Evolutionary conservation across 805 yeast genomes (phyloP).

Genomic region (Sugiyamaella boreocaroliniensis): DNA sequence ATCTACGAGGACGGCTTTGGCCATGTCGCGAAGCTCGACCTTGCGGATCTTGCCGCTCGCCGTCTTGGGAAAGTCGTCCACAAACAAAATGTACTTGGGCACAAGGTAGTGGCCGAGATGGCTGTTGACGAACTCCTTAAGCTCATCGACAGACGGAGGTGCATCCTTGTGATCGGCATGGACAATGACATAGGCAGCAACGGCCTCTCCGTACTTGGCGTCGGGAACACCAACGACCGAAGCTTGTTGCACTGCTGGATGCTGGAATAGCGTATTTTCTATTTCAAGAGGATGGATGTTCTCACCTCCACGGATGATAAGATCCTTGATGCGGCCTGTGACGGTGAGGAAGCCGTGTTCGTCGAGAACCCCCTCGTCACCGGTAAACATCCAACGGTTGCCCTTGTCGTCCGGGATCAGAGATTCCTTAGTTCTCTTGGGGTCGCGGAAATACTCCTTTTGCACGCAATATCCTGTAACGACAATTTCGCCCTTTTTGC

Average conservation of each 20-base stretch:
- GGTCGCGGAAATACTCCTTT: slow-evolving; percentile 22
- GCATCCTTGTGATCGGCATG: slow-evolving; percentile 10
- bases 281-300: slow-evolving; percentile 29
- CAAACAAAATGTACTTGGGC: slow-evolving; percentile 24
- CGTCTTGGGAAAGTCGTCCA: slow-evolving; percentile 28
- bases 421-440: slow-evolving; percentile 22
- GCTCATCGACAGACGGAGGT: slow-evolving; percentile 14
- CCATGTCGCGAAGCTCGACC: slow-evolving; percentile 24
- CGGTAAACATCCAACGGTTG: slow-evolving; percentile 27
- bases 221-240: slow-evolving; percentile 29
- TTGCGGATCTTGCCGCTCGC: slow-evolving; percentile 29
- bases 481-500: slow-evolving; percentile 25
- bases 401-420: slow-evolving; percentile 23
- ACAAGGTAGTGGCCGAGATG: slow-evolving; percentile 27
- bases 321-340: slow-evolving; percentile 30
- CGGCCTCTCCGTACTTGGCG: slow-evolving; percentile 26
- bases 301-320: slow-evolving; percentile 30
- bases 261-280: slow-evolving; percentile 25
- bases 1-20: background rate
- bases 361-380: slow-evolving; percentile 28
- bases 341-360: slow-evolving; percentile 24
- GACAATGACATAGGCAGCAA: slow-evolving; percentile 24
- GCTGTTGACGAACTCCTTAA: slow-evolving; percentile 19
- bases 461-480: slow-evolving; percentile 27
- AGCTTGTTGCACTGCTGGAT: slow-evolving; percentile 24